Base-by-base conservation (phyloP, 2,329 filamentous ascomycete genomes). In the Rhinocladiella mackenziei region DNA sequence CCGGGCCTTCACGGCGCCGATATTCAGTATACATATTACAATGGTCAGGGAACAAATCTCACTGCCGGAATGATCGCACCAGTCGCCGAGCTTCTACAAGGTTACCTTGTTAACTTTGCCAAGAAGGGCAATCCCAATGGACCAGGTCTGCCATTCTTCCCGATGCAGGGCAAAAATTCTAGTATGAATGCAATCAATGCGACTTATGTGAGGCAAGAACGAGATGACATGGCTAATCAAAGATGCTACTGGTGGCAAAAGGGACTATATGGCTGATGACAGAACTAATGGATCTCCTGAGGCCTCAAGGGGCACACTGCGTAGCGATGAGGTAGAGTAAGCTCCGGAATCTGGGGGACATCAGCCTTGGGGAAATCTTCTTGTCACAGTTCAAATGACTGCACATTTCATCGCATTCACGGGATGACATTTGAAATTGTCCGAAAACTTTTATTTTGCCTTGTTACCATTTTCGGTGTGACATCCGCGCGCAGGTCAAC, bases 181-280 rank as follows among this genome's bases (percentile, higher is more conserved):
- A 63, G 57, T 3, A 65, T 76, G 26, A 55, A 74, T 53, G 63
- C 67, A 13, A 57, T 78, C 26, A 68, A 67, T 26, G 59, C 65
- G 7, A 62, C 61, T 1, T 62, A 62, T 7, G 71, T 75, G 23
- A 62, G 57, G 18, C 58, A 66, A 45, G 58, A 63, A 26, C 62
- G 50, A 46, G 75, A 79, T 59, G 62, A 63, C 8, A 67, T 70
- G 43, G 67, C 66, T 7, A 75, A 72, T 53, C 55, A 56, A 30
- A 64, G 75, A 51, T 78, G 76, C 59, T 60, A 62, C 41, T 78
- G 67, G 64, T 78, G 75, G 75, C 73, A 77, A 62, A 67, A 71
- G 57, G 70, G 61, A 20, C 52, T 72, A 43, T 73, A 25, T n/a
- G n/a, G n/a, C n/a, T n/a, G n/a, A n/a, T n/a, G n/a, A n/a, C n/a